Percentiles rank a stretch among this genome's conserved stretches.
phyloP scores from a whole-genome alignment of 116 monocot species.

The Posidonia oceanica region DNA sequence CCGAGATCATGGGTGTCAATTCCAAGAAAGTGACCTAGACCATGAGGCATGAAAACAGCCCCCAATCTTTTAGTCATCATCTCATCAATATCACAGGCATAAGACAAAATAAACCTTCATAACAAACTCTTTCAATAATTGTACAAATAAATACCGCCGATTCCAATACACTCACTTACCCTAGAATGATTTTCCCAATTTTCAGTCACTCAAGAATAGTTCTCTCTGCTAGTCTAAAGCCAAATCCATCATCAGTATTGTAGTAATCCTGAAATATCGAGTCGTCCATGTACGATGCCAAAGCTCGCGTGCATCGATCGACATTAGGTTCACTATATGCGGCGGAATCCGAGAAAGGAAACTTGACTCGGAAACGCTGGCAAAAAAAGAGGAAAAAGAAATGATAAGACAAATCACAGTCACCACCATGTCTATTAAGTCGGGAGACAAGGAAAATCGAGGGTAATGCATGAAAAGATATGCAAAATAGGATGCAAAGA shows the following conservation, averaged over 20 bases:
- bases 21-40: slow-evolving; percentile 95
- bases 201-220: slow-evolving; percentile 63
- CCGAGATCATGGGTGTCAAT: slow-evolving; percentile 97
- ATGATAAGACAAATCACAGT: too few relatives aligned
- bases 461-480: too few relatives aligned
- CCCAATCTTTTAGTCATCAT: slow-evolving; percentile 86
- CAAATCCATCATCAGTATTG: neutral
- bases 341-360: too few relatives aligned
- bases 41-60: slow-evolving; percentile 94
- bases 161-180: slow-evolving; percentile 27
- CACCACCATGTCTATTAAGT: too few relatives aligned
- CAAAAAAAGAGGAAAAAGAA: too few relatives aligned
- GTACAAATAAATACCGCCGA: neutral
- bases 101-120: neutral
- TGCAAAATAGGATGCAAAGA: too few relatives aligned
- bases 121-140: neutral
- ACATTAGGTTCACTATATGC: too few relatives aligned
- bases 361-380: too few relatives aligned
- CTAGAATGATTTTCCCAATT: slow-evolving; percentile 39
- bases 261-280: too few relatives aligned
- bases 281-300: too few relatives aligned
- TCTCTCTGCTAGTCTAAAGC: slow-evolving; percentile 76
- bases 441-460: too few relatives aligned
- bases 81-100: slow-evolving; percentile 59
- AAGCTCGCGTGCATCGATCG: too few relatives aligned